phyloP scores from a whole-genome alignment of 225 moss, liverwort and hornwort genomes.

The Thuidium tamariscinum region DNA sequence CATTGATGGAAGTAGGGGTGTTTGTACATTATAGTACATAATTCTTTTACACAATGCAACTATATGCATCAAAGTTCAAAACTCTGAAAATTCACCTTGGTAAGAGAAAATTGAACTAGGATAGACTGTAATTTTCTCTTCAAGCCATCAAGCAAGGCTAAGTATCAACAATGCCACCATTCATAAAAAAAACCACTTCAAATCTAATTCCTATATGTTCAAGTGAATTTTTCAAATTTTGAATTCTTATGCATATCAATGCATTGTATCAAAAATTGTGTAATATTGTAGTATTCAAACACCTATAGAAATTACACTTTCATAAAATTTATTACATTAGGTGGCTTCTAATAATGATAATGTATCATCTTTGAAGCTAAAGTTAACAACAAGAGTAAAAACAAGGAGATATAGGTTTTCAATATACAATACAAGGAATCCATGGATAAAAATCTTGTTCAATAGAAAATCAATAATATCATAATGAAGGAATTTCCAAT shows the following conservation, averaged over 20 bases:
- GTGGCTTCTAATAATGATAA: neutral
- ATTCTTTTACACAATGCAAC: neutral
- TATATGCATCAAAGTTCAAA: too few species aligned
- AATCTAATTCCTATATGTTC: neutral
- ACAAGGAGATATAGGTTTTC: neutral
- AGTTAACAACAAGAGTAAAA: neutral
- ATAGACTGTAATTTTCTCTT: fast-evolving
- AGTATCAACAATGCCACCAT: fast-evolving
- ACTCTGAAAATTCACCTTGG: neutral
- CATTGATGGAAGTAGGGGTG: too few species aligned
- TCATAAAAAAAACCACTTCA: neutral
- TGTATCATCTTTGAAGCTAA: neutral
- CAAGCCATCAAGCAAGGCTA: fast-evolving
- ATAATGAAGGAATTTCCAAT: too few species aligned
- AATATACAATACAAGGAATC: neutral
- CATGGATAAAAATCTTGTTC: neutral
- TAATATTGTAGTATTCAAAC: fast-evolving
- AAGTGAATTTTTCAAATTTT: neutral
- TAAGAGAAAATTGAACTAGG: neutral
- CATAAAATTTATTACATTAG: neutral
- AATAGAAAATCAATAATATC: too few species aligned
- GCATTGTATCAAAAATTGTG: neutral
- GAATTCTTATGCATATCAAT: fast-evolving
- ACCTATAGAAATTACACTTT: fast-evolving
- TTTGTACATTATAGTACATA: neutral